These are phyloP conservation scores for Coniferiporia sulphurascens DNA, from an alignment of 1,284 basidiomycete genomes.

Conservation along the genomic window DNA sequence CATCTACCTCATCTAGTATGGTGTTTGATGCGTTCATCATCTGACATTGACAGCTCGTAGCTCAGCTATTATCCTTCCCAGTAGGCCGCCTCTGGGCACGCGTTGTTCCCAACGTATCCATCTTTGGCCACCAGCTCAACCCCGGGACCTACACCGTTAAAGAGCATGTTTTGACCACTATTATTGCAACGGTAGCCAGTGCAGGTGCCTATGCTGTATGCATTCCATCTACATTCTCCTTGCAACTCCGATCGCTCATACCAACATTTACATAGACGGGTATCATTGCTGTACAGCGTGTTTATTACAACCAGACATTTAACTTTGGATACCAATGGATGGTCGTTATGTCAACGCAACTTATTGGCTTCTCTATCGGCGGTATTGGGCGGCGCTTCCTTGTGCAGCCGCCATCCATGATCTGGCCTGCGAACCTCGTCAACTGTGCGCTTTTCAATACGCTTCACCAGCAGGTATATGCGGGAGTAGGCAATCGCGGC, in stretches of 20 bases:
- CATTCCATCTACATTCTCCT: background rate
- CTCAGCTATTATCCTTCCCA: constrained; percentile 44
- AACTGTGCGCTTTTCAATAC: constrained; percentile 52
- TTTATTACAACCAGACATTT: constrained; percentile 28
- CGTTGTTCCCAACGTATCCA: constrained; percentile 35
- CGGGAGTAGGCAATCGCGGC: constrained; percentile 36
- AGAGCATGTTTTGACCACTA: constrained; percentile 38
- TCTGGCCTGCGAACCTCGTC: constrained; percentile 54
- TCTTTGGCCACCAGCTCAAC: constrained; percentile 41
- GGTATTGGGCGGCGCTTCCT: constrained; percentile 35
- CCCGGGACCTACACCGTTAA: constrained; percentile 43
- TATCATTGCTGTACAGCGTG: constrained; percentile 36
- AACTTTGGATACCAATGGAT: constrained; percentile 22
- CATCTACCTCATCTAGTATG: constrained; percentile 3
- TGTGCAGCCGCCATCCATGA: constrained; percentile 32
- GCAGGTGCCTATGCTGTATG: constrained; percentile 31
- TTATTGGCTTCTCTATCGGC: constrained; percentile 35
- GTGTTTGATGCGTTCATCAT: background rate
- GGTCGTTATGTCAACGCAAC: constrained; percentile 33
- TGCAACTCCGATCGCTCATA: background rate
- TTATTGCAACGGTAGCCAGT: constrained; percentile 10
- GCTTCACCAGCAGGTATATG: constrained; percentile 47
- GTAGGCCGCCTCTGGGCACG: constrained; percentile 39
- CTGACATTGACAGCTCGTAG: constrained; percentile 29
- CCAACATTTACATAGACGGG: constrained; percentile 27